Conservation (phyloP, 345 rosid genomes). For the Gossypium stocksii region DNA sequence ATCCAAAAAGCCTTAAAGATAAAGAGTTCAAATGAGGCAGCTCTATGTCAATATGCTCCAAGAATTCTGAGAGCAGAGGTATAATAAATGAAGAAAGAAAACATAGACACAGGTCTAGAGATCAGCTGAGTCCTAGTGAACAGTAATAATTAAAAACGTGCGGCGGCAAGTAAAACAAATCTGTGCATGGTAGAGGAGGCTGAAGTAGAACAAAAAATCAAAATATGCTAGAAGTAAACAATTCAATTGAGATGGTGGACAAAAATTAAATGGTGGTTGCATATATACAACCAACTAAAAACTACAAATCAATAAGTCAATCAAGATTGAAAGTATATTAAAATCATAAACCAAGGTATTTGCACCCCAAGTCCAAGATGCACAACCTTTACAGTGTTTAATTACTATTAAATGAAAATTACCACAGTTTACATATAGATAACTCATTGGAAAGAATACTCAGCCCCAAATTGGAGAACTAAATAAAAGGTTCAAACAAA, state of each 20-base stretch:
- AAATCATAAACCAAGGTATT: conserved; percentile 9
- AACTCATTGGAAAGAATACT: neutral
- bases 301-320: neutral
- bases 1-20: conserved; percentile 1
- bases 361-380: conserved; percentile 2
- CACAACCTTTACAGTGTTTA: neutral
- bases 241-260: neutral
- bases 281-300: neutral
- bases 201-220: neutral
- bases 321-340: neutral
- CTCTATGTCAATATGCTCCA: conserved; percentile 15
- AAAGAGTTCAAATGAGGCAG: neutral
- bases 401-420: neutral
- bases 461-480: neutral
- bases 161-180: neutral
- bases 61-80: neutral
- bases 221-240: neutral
- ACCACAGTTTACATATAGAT: neutral
- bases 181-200: conserved; percentile 2
- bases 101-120: neutral
- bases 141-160: neutral
- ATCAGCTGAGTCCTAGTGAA: neutral
- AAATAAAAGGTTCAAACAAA: neutral
- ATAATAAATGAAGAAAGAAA: neutral
- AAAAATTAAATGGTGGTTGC: neutral